These are phyloP conservation scores for Aphanocladium album DNA, from an alignment of 2,329 filamentous ascomycete species.

Conservation along the genomic window DNA sequence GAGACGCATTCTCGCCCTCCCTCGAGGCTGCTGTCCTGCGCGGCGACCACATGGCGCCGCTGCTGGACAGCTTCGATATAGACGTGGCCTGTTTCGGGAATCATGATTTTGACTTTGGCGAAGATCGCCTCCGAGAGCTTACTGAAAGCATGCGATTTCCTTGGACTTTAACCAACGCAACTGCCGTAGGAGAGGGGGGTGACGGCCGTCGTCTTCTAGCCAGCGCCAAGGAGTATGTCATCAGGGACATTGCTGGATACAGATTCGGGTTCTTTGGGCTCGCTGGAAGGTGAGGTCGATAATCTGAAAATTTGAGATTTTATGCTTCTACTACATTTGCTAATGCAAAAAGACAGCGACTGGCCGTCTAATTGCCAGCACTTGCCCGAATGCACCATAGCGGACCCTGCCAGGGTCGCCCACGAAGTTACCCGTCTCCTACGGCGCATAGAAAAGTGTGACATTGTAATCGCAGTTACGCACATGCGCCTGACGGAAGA, in stretches of 20 bases:
- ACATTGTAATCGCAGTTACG: conserved; percentile 22
- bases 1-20: conserved; percentile 16
- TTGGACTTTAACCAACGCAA: conserved; percentile 15
- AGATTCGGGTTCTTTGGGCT: conserved; percentile 17
- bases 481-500: conserved; percentile 21
- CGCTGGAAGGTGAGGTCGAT: conserved; percentile 12
- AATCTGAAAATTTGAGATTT: not conserved
- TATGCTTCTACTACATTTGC: not conserved
- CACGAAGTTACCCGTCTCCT: conserved; percentile 9
- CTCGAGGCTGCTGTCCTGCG: conserved; percentile 15
- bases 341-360: conserved; percentile 10
- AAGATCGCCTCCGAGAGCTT: conserved; percentile 9
- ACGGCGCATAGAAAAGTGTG: conserved; percentile 15
- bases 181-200: not conserved
- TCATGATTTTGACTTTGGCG: conserved; percentile 16
- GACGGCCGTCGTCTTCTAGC: conserved; percentile 10
- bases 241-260: not conserved
- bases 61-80: conserved; percentile 9
- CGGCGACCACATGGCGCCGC: conserved; percentile 15
- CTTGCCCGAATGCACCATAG: conserved; percentile 13
- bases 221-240: conserved; percentile 6
- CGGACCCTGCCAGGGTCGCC: conserved; percentile 14
- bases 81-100: conserved; percentile 16
- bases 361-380: conserved; percentile 16
- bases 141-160: conserved; percentile 8